phyloP scores from a whole-genome alignment of 176 grass and related monocot species.

The Cymbopogon citratus region DNA sequence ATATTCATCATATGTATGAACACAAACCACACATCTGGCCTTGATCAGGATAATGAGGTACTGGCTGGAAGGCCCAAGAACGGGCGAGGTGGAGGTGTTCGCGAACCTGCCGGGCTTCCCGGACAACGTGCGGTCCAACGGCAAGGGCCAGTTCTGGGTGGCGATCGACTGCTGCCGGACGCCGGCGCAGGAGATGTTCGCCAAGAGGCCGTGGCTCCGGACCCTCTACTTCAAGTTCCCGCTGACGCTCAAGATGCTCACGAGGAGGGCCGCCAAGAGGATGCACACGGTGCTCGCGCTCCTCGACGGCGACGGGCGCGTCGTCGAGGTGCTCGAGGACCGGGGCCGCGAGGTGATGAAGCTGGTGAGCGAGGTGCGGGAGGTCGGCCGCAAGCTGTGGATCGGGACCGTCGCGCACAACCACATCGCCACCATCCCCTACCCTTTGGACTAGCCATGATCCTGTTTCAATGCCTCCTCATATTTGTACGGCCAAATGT shows the following conservation, averaged over 20 bases:
- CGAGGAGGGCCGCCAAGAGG: conserved; percentile 44
- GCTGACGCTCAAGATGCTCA: conserved; percentile 50
- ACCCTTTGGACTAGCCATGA: conserved; percentile 33
- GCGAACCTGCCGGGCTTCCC: conserved; percentile 80
- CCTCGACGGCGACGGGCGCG: conserved; percentile 55
- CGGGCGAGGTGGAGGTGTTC: conserved; percentile 58
- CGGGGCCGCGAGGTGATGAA: conserved; percentile 69
- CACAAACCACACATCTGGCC: neutral
- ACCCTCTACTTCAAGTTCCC: conserved; percentile 68
- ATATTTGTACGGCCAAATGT: neutral
- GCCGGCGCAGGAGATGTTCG: conserved; percentile 54
- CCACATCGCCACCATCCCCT: conserved; percentile 71
- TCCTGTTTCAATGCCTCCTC: neutral
- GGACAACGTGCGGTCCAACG: conserved; percentile 67
- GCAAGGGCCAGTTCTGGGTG: conserved; percentile 75
- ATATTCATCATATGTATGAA: neutral
- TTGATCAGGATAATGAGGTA: conserved; percentile 71
- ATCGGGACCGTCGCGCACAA: conserved; percentile 88
- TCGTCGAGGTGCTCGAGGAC: conserved; percentile 78
- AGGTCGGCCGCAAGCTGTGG: conserved; percentile 72
- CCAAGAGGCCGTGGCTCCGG: conserved; percentile 74
- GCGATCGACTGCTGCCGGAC: conserved; percentile 90
- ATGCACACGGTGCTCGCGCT: conserved; percentile 79
- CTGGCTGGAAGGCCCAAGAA: conserved; percentile 61
- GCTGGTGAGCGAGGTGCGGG: conserved; percentile 83